Conservation (phyloP, 208 protist genomes). For the Trypanosomatidae sp. region DNA sequence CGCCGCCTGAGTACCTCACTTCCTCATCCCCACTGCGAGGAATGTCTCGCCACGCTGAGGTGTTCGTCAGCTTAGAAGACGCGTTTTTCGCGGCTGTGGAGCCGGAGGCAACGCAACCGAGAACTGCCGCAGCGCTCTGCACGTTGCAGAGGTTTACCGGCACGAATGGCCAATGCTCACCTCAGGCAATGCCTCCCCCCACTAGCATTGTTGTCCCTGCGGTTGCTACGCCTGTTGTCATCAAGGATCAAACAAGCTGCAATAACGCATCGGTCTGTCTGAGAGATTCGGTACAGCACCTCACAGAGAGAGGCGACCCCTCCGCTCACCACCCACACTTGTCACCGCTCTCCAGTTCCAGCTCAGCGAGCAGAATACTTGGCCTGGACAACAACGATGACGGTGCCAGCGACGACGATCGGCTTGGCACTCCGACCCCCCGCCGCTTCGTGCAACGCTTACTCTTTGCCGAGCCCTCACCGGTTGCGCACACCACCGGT, state of each 20-base stretch:
- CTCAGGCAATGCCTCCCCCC: not conserved
- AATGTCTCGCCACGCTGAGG: not conserved
- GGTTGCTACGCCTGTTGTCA: not conserved
- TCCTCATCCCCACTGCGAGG: not conserved
- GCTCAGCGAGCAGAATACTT: not conserved
- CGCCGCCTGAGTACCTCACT: not conserved
- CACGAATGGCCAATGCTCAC: not conserved
- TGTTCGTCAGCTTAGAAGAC: not conserved
- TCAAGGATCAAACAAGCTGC: not conserved
- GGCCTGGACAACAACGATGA: not conserved
- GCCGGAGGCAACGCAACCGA: not conserved
- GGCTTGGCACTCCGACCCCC: not conserved
- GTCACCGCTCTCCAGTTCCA: not conserved
- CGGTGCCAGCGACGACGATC: not conserved
- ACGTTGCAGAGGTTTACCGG: not conserved
- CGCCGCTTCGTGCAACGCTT: constrained; percentile 1
- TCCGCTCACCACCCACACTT: not conserved
- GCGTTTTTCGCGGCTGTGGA: not conserved
- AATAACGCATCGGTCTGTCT: not conserved
- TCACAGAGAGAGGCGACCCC: not conserved
- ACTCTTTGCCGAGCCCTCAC: not conserved
- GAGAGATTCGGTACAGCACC: not conserved
- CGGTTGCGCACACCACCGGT: not conserved
- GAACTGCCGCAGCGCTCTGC: not conserved
- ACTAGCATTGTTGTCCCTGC: not conserved